phyloP scores from a whole-genome alignment of 257 asterid genomes.

The Apocynum venetum region DNA sequence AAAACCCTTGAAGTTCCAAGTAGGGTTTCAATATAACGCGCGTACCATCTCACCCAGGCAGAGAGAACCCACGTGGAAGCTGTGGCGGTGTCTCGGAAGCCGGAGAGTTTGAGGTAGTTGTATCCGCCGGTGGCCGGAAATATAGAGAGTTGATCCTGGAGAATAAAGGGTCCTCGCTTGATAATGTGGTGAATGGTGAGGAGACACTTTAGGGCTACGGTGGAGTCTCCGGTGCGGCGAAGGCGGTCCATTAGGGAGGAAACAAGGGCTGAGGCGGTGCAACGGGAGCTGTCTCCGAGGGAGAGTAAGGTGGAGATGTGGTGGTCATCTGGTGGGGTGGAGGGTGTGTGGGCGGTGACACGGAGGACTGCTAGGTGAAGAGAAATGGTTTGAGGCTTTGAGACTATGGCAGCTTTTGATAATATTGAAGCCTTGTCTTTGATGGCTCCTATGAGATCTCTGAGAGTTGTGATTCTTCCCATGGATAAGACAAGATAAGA shows the following conservation, averaged over 20 bases:
- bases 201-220: constrained; percentile 74
- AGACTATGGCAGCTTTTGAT: constrained; percentile 54
- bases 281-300: constrained; percentile 69
- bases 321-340: constrained; percentile 43
- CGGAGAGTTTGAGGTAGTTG: constrained; percentile 67
- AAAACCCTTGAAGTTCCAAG: constrained; percentile 49
- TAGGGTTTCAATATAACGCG: constrained; percentile 57
- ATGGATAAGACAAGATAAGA: constrained; percentile 6
- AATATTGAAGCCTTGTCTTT: constrained; percentile 42
- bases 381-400: constrained; percentile 34
- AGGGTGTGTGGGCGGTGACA: constrained; percentile 63
- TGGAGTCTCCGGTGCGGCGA: constrained; percentile 59
- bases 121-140: constrained; percentile 68
- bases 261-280: constrained; percentile 61
- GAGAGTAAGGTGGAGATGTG: constrained; percentile 50
- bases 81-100: constrained; percentile 62
- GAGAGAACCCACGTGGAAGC: constrained; percentile 56
- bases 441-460: constrained; percentile 42
- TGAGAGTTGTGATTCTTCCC: constrained; percentile 27
- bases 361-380: constrained; percentile 72
- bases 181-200: constrained; percentile 56
- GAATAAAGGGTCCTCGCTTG: constrained; percentile 77
- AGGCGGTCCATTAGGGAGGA: constrained; percentile 74
- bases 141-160: constrained; percentile 76
- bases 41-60: constrained; percentile 77